A percentile compares a stretch with the other conserved stretches of the same genome.
These are phyloP conservation scores for Coemansia sp. DNA, from an alignment of 192 early-diverging fungal species.

Conservation along the genomic window DNA sequence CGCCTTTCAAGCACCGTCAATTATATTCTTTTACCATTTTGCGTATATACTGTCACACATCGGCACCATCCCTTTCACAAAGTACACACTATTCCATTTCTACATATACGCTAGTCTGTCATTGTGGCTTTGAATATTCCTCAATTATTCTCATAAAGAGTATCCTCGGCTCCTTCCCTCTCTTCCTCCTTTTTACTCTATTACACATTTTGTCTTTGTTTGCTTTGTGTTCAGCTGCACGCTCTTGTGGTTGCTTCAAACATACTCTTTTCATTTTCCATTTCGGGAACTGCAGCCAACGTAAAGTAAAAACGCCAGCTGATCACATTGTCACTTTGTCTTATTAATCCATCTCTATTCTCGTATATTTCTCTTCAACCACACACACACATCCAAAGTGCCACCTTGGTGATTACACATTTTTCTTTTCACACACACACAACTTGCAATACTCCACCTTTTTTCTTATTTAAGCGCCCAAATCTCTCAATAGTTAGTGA, in stretches of 20 bases:
- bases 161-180: neutral
- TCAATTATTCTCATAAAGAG: neutral
- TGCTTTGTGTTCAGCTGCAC: conserved; percentile 2
- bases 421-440: conserved; percentile 4
- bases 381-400: conserved; percentile 2
- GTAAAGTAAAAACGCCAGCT: conserved; percentile 20
- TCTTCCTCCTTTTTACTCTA: neutral
- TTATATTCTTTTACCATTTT: conserved; percentile 13
- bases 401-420: conserved; percentile 7
- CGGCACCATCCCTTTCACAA: conserved; percentile 1
- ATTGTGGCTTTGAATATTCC: neutral
- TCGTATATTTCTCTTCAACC: conserved; percentile 10
- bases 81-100: neutral
- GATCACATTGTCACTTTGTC: conserved; percentile 20
- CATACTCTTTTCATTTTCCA: conserved; percentile 9
- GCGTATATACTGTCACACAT: neutral
- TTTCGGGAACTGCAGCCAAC: conserved; percentile 13
- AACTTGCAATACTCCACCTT: neutral
- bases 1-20: neutral
- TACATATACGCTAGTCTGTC: neutral
- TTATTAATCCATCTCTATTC: conserved; percentile 18
- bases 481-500: neutral
- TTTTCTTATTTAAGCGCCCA: neutral
- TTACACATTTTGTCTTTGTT: conserved; percentile 1
- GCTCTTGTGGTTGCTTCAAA: neutral